phyloP scores from a whole-genome alignment of 257 asterid species.

The Cruciata laevipes region DNA sequence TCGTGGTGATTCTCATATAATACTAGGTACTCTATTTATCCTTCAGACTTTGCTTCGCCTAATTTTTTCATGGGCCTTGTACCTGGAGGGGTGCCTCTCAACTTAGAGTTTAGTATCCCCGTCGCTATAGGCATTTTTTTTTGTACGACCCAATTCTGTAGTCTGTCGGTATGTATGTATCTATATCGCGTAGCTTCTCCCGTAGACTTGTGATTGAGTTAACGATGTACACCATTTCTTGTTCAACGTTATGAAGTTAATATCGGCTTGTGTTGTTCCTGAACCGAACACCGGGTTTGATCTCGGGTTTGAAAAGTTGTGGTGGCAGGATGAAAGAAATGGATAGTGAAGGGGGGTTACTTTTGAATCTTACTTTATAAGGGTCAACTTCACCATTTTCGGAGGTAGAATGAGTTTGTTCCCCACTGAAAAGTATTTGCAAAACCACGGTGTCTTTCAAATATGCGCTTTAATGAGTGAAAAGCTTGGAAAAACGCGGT shows the following conservation, averaged over 20 bases:
- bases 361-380: not conserved
- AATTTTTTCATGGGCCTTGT: conserved; percentile 11
- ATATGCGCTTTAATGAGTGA: not conserved
- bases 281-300: not conserved
- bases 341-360: not conserved
- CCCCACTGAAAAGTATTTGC: conserved; percentile 15
- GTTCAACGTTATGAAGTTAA: not conserved
- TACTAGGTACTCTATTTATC: not conserved
- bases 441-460: not conserved
- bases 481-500: conserved; percentile 9
- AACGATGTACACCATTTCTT: not conserved
- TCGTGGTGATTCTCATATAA: conserved; percentile 55
- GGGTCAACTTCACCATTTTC: conserved; percentile 12
- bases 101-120: not conserved
- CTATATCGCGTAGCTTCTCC: not conserved
- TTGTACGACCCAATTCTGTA: not conserved
- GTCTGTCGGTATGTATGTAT: not conserved
- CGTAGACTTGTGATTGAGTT: not conserved
- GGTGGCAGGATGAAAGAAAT: not conserved
- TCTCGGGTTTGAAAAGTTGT: not conserved
- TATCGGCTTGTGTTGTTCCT: too few relatives aligned
- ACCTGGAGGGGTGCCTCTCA: not conserved
- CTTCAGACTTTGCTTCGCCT: not conserved
- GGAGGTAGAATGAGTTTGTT: conserved; percentile 17
- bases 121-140: not conserved